A percentile compares a stretch with the other conserved stretches of the same genome.
Conservation (phyloP, 371 early-diverging fungal species). For the Rhizopus arrhizus region DNA sequence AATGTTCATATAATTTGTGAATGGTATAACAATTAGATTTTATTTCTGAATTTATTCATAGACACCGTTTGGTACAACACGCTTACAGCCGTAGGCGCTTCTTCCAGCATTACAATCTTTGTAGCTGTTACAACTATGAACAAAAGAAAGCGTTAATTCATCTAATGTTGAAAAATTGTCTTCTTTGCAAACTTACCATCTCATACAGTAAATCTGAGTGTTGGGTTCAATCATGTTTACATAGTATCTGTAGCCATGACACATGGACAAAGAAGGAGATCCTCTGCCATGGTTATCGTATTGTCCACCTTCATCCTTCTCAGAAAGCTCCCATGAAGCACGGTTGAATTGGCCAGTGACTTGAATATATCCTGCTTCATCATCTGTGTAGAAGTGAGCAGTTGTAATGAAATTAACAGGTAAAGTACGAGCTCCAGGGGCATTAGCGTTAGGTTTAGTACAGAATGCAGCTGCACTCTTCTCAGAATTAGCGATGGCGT, state of each 20-base stretch:
- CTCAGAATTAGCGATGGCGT: slow-evolving; percentile 30
- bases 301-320: slow-evolving; percentile 44
- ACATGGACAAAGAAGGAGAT: slow-evolving; percentile 30
- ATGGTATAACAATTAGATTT: no score
- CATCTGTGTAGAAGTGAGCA: slow-evolving; percentile 31
- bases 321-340: slow-evolving; percentile 30
- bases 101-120: slow-evolving; percentile 39
- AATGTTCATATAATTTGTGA: no score
- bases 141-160: not conserved
- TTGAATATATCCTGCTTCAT: slow-evolving; percentile 38
- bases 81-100: slow-evolving; percentile 38
- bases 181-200: slow-evolving; percentile 13
- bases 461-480: slow-evolving; percentile 48
- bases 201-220: slow-evolving; percentile 30
- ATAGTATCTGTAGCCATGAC: slow-evolving; percentile 35
- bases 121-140: slow-evolving; percentile 21
- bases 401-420: slow-evolving; percentile 35
- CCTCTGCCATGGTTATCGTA: slow-evolving; percentile 42
- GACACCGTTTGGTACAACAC: slow-evolving; percentile 26
- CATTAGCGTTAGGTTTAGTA: slow-evolving; percentile 27
- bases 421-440: slow-evolving; percentile 35
- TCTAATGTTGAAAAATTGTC: no score
- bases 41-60: slow-evolving; percentile 1
- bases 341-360: slow-evolving; percentile 44
- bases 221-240: slow-evolving; percentile 37